Percentiles rank a stretch among this genome's conserved stretches.
phyloP scores from a whole-genome alignment of 2,329 filamentous ascomycete species.

The Malbranchea zuffiana region DNA sequence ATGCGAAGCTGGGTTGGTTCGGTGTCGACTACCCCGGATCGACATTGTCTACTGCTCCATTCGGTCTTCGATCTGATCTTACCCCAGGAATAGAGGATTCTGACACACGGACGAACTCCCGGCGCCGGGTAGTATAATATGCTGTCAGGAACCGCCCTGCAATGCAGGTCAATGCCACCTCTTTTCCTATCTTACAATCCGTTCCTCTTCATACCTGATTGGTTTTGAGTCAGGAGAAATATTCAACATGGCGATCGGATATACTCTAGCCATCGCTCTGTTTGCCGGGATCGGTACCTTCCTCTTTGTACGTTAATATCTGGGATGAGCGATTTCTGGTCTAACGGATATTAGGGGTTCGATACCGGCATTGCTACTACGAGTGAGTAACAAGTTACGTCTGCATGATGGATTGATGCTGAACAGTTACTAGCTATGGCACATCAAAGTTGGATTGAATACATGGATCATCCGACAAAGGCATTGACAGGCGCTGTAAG shows the following conservation, averaged over 20 bases:
- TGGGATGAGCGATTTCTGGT: slow-evolving; percentile 3
- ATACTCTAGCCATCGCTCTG: slow-evolving; percentile 42
- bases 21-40: too few species aligned
- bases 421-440: slow-evolving; percentile 39
- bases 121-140: too few species aligned
- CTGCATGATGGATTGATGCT: not conserved
- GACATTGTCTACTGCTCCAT: too few species aligned
- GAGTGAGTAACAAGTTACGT: slow-evolving; percentile 28
- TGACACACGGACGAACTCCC: too few species aligned
- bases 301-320: slow-evolving; percentile 39
- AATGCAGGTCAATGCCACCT: too few species aligned
- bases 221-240: too few species aligned
- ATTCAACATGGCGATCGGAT: slow-evolving; percentile 33
- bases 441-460: slow-evolving; percentile 49
- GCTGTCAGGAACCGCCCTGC: too few species aligned
- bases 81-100: too few species aligned
- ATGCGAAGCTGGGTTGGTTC: too few species aligned
- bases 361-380: slow-evolving; percentile 52
- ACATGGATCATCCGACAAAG: slow-evolving; percentile 46
- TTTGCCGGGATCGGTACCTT: slow-evolving; percentile 51
- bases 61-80: too few species aligned
- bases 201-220: too few species aligned
- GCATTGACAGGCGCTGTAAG: slow-evolving; percentile 44
- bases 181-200: too few species aligned
- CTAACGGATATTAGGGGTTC: slow-evolving; percentile 38